Conservation (phyloP, 345 rosid species). For the Aquilaria sinensis region DNA sequence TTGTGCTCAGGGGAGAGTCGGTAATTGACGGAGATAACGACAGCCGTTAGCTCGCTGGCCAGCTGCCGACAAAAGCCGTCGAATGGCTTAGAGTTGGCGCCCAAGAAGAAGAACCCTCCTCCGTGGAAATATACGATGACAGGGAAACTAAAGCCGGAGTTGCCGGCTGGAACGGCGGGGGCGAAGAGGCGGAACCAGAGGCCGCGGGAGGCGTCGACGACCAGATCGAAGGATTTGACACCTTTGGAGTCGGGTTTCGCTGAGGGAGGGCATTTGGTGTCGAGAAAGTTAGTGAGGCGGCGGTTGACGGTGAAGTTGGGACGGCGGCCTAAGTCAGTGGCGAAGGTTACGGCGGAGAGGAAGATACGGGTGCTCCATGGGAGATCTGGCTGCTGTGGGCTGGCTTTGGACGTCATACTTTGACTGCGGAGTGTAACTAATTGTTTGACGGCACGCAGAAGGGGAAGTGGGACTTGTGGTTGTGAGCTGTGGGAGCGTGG, state of each 20-base stretch:
- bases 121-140: conserved; percentile 25
- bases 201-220: conserved; percentile 3
- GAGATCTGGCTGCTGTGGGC: neutral
- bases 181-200: conserved; percentile 18
- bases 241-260: neutral
- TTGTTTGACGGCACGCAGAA: too few relatives aligned
- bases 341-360: neutral
- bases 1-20: conserved; percentile 25
- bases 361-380: conserved; percentile 6
- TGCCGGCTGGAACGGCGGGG: neutral
- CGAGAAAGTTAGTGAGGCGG: conserved; percentile 8
- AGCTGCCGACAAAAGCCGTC: conserved; percentile 16
- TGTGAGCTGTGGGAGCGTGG: too few relatives aligned
- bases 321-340: conserved; percentile 3
- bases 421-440: too few relatives aligned
- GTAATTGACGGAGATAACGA: conserved; percentile 23
- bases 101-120: conserved; percentile 19
- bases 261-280: conserved; percentile 8
- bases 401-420: too few relatives aligned
- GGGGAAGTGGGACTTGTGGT: too few relatives aligned
- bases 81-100: conserved; percentile 2
- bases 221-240: conserved; percentile 1
- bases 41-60: conserved; percentile 6
- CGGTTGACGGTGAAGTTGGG: conserved; percentile 16
- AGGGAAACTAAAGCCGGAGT: conserved; percentile 4